Conservation (phyloP, 2,329 filamentous ascomycete species). For the Waltergamsia citrina region DNA sequence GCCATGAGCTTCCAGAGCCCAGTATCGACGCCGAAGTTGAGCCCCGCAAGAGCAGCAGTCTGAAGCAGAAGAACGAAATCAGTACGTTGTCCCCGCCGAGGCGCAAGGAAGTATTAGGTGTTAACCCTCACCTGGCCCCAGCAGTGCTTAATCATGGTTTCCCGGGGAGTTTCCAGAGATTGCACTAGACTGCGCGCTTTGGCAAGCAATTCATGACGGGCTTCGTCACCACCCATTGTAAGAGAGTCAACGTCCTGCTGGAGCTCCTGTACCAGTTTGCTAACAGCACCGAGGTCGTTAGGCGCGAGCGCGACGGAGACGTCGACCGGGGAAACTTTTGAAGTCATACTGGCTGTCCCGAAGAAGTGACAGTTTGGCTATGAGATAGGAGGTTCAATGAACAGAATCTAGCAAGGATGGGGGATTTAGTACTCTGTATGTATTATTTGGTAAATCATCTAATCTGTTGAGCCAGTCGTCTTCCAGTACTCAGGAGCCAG, state of each 20-base stretch:
- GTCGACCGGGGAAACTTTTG: too few species aligned
- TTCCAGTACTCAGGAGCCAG: too few species aligned
- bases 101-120: too few species aligned
- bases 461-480: too few species aligned
- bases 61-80: background rate
- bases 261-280: slow-evolving; percentile 7
- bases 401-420: too few species aligned
- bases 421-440: too few species aligned
- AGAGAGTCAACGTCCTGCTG: slow-evolving; percentile 14
- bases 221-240: slow-evolving; percentile 3
- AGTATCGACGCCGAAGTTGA: slow-evolving; percentile 16
- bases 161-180: slow-evolving; percentile 33
- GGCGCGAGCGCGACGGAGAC: slow-evolving; percentile 9
- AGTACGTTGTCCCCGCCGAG: too few species aligned
- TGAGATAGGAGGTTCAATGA: too few species aligned
- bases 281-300: slow-evolving; percentile 8
- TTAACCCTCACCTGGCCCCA: slow-evolving; percentile 38
- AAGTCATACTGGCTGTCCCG: too few species aligned
- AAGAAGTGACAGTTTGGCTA: too few species aligned
- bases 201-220: slow-evolving; percentile 18
- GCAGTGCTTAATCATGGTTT: slow-evolving; percentile 35
- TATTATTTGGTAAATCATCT: too few species aligned
- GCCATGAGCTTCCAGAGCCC: slow-evolving; percentile 23
- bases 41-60: background rate
- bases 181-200: slow-evolving; percentile 21